Conservation (phyloP, 768 basidiomycete genomes). For the Trametes cubensis region DNA sequence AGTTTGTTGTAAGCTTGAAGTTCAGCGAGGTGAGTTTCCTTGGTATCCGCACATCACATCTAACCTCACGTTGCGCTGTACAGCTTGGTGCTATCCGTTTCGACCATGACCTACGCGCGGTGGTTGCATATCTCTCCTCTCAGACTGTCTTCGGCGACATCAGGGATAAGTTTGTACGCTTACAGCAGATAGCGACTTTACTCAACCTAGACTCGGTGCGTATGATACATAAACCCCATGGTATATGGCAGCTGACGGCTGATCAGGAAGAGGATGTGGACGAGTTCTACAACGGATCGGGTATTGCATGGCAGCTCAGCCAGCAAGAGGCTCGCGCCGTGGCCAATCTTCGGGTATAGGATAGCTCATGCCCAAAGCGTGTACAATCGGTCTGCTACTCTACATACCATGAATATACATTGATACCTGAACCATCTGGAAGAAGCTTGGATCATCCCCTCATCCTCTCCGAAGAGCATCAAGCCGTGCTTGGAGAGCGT, state of each 20-base stretch:
- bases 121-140: slow-evolving; percentile 80
- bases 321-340: slow-evolving; percentile 76
- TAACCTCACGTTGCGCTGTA: neutral
- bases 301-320: slow-evolving; percentile 85
- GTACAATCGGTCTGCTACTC: slow-evolving; percentile 11
- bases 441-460: slow-evolving; percentile 12
- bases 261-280: slow-evolving; percentile 89
- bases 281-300: slow-evolving; percentile 92
- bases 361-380: neutral
- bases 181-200: slow-evolving; percentile 92
- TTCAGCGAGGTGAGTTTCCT: slow-evolving; percentile 74
- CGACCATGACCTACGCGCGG: slow-evolving; percentile 86
- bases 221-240: neutral
- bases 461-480: slow-evolving; percentile 83
- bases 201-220: slow-evolving; percentile 83
- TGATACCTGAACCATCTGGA: neutral
- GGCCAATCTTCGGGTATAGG: slow-evolving; percentile 53
- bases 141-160: slow-evolving; percentile 91
- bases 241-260: slow-evolving; percentile 18
- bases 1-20: slow-evolving; percentile 73
- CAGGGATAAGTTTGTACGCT: slow-evolving; percentile 85
- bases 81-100: slow-evolving; percentile 96
- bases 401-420: slow-evolving; percentile 7
- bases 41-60: neutral
- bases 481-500: slow-evolving; percentile 89